phyloP scores from a whole-genome alignment of 768 basidiomycete genomes.

The Amanita phalloides region DNA sequence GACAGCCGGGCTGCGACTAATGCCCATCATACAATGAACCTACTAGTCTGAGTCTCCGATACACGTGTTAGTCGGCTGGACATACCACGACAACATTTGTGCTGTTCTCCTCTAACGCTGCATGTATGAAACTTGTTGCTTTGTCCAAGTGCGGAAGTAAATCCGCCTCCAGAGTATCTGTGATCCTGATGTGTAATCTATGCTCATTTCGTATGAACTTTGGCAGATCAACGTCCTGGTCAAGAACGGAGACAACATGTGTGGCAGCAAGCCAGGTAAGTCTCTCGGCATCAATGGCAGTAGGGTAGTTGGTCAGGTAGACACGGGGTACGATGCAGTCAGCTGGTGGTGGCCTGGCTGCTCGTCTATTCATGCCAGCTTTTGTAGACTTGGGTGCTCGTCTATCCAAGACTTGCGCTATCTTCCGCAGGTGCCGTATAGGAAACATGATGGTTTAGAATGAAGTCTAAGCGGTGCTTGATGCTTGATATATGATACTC shows the following conservation, averaged over 20 bases:
- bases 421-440: conserved; percentile 20
- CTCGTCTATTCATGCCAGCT: neutral
- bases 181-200: conserved; percentile 29
- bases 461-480: neutral
- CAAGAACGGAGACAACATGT: conserved; percentile 60
- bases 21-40: conserved; percentile 73
- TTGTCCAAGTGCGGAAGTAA: conserved; percentile 33
- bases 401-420: conserved; percentile 9
- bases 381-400: neutral
- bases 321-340: conserved; percentile 32
- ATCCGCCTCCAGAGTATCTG: conserved; percentile 28
- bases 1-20: conserved; percentile 67
- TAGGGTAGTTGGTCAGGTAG: conserved; percentile 53
- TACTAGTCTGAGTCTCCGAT: conserved; percentile 14
- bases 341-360: too few species aligned
- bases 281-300: conserved; percentile 35
- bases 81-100: conserved; percentile 40
- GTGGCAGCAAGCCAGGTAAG: conserved; percentile 56
- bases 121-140: conserved; percentile 43
- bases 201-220: conserved; percentile 9
- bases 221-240: conserved; percentile 29
- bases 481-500: too few species aligned
- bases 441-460: conserved; percentile 18
- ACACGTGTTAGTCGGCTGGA: neutral
- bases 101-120: conserved; percentile 32